Evolutionary conservation across 2,329 filamentous ascomycete species (phyloP).

Genomic region (Pseudocercospora musae): DNA sequence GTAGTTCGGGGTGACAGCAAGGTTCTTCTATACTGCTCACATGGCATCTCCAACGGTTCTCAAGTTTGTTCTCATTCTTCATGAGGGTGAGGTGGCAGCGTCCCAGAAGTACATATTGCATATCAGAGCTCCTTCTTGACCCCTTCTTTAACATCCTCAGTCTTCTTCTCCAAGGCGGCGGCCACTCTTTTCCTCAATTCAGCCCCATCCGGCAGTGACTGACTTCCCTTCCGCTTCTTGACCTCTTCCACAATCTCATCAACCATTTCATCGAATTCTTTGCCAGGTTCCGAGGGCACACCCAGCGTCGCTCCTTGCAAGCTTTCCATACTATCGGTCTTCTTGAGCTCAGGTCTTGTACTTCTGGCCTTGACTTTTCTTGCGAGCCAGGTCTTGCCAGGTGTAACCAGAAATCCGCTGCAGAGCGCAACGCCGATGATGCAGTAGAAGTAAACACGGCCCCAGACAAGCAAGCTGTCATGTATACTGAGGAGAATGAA

Average conservation of each 20-base stretch:
- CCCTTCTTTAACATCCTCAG: conserved; percentile 3
- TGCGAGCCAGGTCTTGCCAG: conserved; percentile 58
- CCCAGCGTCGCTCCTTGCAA: conserved; percentile 61
- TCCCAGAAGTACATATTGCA: background rate
- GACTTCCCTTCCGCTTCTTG: conserved; percentile 52
- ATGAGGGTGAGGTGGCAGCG: too few species aligned
- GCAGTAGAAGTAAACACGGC: conserved; percentile 83
- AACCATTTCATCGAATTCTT: conserved; percentile 74
- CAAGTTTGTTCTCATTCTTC: too few species aligned
- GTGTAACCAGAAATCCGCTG: conserved; percentile 75
- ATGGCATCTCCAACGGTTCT: too few species aligned
- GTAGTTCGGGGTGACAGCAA: too few species aligned
- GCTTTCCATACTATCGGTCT: conserved; percentile 34
- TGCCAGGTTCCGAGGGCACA: conserved; percentile 70
- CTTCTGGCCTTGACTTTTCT: conserved; percentile 39
- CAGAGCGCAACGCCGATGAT: conserved; percentile 63
- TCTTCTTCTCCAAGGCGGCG: conserved; percentile 38
- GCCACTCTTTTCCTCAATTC: conserved; percentile 54
- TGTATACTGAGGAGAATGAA: conserved; percentile 78
- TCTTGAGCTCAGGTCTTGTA: conserved; percentile 28
- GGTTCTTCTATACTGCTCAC: too few species aligned
- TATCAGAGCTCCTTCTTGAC: conserved; percentile 11
- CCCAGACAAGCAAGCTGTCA: conserved; percentile 72
- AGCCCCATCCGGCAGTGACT: conserved; percentile 43
- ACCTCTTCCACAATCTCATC: conserved; percentile 72